These are phyloP conservation scores for Vanilla planifolia DNA, from an alignment of 106 monocot species.

Conservation along the genomic window DNA sequence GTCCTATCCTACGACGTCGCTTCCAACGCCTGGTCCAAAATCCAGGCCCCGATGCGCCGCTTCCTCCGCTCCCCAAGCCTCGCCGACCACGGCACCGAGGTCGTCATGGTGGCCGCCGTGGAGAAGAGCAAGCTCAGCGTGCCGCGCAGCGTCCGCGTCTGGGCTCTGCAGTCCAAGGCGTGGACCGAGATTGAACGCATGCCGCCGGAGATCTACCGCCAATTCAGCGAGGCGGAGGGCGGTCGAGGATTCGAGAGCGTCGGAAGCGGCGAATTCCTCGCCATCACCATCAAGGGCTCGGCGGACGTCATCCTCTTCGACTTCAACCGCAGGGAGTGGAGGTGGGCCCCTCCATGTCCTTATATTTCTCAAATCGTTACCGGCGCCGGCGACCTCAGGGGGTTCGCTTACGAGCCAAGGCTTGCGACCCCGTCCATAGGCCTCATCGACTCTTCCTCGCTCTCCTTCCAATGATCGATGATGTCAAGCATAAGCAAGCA, in stretches of 20 bases:
- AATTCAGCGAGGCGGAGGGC: constrained; percentile 49
- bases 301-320: constrained; percentile 44
- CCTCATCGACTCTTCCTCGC: constrained; percentile 34
- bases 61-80: constrained; percentile 72
- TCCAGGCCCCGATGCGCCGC: constrained; percentile 86
- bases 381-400: constrained; percentile 28
- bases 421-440: constrained; percentile 77
- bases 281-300: constrained; percentile 28
- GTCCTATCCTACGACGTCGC: constrained; percentile 53
- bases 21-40: constrained; percentile 52
- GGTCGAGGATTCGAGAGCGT: constrained; percentile 79
- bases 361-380: constrained; percentile 9
- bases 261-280: constrained; percentile 40
- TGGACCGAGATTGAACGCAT: constrained; percentile 80
- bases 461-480: constrained; percentile 21
- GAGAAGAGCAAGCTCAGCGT: constrained; percentile 70
- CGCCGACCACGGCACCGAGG: constrained; percentile 12
- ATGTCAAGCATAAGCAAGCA: neutral
- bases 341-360: constrained; percentile 71
- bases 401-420: constrained; percentile 69
- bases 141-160: constrained; percentile 51
- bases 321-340: constrained; percentile 42
- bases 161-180: constrained; percentile 37
- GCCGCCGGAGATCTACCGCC: constrained; percentile 37
- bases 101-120: constrained; percentile 53